Conservation (phyloP, 257 asterid species). For the Parsonsia alboflavescens region DNA sequence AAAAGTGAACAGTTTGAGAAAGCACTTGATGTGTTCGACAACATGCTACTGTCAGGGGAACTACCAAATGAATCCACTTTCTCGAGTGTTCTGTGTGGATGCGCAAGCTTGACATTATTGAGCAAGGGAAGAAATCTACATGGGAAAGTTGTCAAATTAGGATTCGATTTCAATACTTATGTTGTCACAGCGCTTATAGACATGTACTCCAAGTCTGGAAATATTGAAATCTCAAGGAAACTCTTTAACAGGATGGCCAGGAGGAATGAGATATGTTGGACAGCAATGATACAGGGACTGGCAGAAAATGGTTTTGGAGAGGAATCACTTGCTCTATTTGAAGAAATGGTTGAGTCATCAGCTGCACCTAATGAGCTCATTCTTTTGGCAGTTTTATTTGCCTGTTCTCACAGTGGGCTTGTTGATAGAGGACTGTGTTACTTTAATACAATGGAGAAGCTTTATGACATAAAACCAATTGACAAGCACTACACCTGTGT, state of each 20-base stretch:
- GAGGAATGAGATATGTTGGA: conserved; percentile 65
- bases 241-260: conserved; percentile 40
- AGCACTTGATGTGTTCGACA: conserved; percentile 45
- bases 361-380: conserved; percentile 53
- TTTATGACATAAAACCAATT: conserved; percentile 46
- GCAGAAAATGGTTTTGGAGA: conserved; percentile 69
- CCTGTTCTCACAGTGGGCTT: conserved; percentile 79
- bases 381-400: conserved; percentile 52
- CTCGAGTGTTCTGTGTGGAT: conserved; percentile 61
- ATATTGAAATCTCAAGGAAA: conserved; percentile 42
- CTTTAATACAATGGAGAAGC: conserved; percentile 63
- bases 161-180: conserved; percentile 49
- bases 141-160: conserved; percentile 52
- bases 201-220: conserved; percentile 79
- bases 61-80: conserved; percentile 65
- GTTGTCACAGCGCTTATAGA: conserved; percentile 70
- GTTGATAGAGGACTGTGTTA: conserved; percentile 60
- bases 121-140: conserved; percentile 59
- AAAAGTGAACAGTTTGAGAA: conserved; percentile 34
- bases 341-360: conserved; percentile 43
- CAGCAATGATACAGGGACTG: conserved; percentile 87
- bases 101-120: conserved; percentile 63
- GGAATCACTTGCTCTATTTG: conserved; percentile 55
- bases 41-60: conserved; percentile 58
- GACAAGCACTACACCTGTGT: conserved; percentile 54